These are phyloP conservation scores for Cladosporium oxysporum DNA, from an alignment of 2,329 filamentous ascomycete genomes.

Conservation along the genomic window DNA sequence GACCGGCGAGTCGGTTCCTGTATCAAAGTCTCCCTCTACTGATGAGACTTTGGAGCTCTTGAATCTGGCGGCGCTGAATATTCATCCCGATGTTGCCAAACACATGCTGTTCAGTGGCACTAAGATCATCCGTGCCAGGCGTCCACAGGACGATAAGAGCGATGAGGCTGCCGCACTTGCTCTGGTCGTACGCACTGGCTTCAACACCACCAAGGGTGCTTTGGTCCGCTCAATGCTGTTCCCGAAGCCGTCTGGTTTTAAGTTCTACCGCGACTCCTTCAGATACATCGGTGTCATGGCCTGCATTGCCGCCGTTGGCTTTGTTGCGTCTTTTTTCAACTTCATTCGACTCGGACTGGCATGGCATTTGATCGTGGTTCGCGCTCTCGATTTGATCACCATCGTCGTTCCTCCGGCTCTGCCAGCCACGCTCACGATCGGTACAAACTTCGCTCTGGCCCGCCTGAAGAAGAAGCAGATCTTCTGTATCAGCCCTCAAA, in stretches of 20 bases:
- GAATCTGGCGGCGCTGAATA: conserved; percentile 76
- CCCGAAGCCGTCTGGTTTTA: conserved; percentile 96
- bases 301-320: conserved; percentile 79
- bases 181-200: conserved; percentile 89
- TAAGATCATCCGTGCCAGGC: conserved; percentile 86
- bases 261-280: conserved; percentile 97
- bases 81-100: conserved; percentile 78
- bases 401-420: conserved; percentile 95
- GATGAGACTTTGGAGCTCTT: conserved; percentile 76
- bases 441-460: conserved; percentile 89
- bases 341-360: conserved; percentile 81
- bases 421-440: conserved; percentile 92
- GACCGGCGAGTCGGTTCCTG: conserved; percentile 93
- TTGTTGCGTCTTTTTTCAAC: conserved; percentile 88
- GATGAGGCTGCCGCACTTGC: conserved; percentile 90
- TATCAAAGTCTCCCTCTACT: conserved; percentile 84
- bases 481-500: conserved; percentile 95
- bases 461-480: conserved; percentile 87
- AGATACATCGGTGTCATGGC: conserved; percentile 98
- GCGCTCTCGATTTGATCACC: conserved; percentile 92
- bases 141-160: conserved; percentile 80
- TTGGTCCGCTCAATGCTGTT: conserved; percentile 97
- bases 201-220: conserved; percentile 96
- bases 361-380: conserved; percentile 88
- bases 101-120: conserved; percentile 95